phyloP scores from a whole-genome alignment of 768 basidiomycete species.

The Russula virescens region DNA sequence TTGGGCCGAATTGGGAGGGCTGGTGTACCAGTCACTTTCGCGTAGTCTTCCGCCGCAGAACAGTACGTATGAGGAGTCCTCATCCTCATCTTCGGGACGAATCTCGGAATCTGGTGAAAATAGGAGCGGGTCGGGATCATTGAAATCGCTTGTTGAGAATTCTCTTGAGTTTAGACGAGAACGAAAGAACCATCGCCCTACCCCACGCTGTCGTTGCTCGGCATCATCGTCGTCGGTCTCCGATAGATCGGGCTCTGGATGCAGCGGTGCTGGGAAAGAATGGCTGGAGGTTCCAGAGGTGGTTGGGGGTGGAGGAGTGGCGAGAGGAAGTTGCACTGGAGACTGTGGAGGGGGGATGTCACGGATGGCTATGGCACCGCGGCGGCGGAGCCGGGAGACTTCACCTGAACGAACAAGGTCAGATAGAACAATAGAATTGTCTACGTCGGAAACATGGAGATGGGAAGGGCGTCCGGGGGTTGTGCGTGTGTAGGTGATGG shows the following conservation, averaged over 20 bases:
- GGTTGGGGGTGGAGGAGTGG: conserved; percentile 3
- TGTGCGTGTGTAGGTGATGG: conserved; percentile 21
- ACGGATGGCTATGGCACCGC: conserved; percentile 61
- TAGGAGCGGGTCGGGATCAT: conserved; percentile 20
- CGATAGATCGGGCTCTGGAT: conserved; percentile 12
- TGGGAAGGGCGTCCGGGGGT: conserved; percentile 1
- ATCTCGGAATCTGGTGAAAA: conserved; percentile 10
- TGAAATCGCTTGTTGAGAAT: conserved; percentile 2
- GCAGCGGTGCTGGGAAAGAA: not conserved
- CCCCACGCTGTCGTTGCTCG: conserved; percentile 11
- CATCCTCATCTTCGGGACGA: conserved; percentile 28
- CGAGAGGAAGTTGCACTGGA: conserved; percentile 7
- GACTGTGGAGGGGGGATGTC: conserved; percentile 26
- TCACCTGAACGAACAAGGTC: conserved; percentile 72
- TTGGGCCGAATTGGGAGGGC: conserved; percentile 7
- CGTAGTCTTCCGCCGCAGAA: conserved; percentile 35
- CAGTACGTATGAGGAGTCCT: conserved; percentile 32
- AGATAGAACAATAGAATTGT: conserved; percentile 65
- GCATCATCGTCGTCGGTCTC: conserved; percentile 17
- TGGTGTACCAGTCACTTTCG: conserved; percentile 16
- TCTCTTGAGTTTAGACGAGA: conserved; percentile 15
- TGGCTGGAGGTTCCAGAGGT: not conserved
- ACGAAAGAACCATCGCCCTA: conserved; percentile 15
- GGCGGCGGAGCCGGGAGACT: conserved; percentile 63
- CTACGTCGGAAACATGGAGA: conserved; percentile 39